Percentiles rank a stretch among this genome's conserved stretches.
phyloP scores from a whole-genome alignment of 257 asterid species.

The Plantago major region DNA sequence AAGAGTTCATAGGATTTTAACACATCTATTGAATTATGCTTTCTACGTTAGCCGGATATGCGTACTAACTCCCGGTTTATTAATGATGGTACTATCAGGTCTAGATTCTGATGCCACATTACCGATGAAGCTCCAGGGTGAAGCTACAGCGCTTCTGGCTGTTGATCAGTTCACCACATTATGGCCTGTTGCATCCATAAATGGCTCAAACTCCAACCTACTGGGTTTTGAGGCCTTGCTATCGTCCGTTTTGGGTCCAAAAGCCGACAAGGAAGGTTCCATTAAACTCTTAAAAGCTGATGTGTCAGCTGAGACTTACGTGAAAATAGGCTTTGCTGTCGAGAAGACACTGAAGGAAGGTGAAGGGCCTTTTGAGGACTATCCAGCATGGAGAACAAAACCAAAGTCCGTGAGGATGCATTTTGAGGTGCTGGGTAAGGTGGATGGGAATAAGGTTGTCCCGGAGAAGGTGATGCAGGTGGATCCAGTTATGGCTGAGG shows the following conservation, averaged over 20 bases:
- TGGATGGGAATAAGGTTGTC: slow-evolving; percentile 82
- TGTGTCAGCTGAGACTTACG: slow-evolving; percentile 75
- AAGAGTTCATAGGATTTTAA: no score
- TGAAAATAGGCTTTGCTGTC: slow-evolving; percentile 81
- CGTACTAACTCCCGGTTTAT: neutral
- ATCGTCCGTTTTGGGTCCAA: slow-evolving; percentile 67
- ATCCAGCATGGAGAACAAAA: slow-evolving; percentile 85
- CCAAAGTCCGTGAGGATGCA: slow-evolving; percentile 66
- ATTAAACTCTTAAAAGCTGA: slow-evolving; percentile 86
- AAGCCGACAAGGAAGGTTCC: slow-evolving; percentile 59
- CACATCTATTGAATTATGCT: no score
- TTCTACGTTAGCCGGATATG: no score
- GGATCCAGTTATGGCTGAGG: slow-evolving; percentile 61
- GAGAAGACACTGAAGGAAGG: slow-evolving; percentile 62
- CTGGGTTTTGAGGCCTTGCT: slow-evolving; percentile 82
- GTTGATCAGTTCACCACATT: slow-evolving; percentile 46
- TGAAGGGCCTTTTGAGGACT: slow-evolving; percentile 41
- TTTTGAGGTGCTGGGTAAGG: slow-evolving; percentile 90
- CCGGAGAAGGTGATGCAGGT: slow-evolving; percentile 83
- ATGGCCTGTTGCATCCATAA: slow-evolving; percentile 83
- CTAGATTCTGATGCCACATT: slow-evolving; percentile 25
- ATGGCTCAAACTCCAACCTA: slow-evolving; percentile 62
- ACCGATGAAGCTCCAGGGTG: slow-evolving; percentile 61
- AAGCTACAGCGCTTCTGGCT: slow-evolving; percentile 61
- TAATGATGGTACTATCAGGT: slow-evolving; percentile 1